These are phyloP conservation scores for Coemansia sp. DNA, from an alignment of 192 early-diverging fungal genomes.

Conservation along the genomic window DNA sequence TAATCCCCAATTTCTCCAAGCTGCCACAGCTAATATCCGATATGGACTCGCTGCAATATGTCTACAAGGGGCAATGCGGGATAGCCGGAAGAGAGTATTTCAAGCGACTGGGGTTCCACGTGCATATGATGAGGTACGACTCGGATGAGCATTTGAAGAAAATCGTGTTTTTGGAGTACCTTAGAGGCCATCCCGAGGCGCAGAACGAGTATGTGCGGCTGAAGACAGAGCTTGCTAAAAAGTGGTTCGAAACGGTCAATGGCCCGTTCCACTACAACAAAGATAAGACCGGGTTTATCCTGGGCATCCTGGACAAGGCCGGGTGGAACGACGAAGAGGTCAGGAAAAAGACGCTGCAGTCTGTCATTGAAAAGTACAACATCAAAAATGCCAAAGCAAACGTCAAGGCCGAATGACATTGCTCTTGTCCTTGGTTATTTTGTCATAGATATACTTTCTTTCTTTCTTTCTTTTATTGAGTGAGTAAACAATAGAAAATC, in stretches of 20 bases:
- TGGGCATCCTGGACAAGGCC: constrained; percentile 4
- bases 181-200: constrained; percentile 3
- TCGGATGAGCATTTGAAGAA: constrained; percentile 15
- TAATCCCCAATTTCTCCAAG: too few relatives aligned
- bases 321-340: constrained; percentile 10
- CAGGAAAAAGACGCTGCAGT: background rate
- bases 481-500: too few relatives aligned
- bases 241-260: constrained; percentile 10
- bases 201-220: constrained; percentile 17
- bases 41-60: constrained; percentile 6
- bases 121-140: constrained; percentile 9
- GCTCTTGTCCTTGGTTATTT: too few relatives aligned
- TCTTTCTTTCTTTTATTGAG: background rate
- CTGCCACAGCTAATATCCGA: constrained; percentile 4
- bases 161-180: constrained; percentile 10
- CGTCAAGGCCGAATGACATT: too few relatives aligned
- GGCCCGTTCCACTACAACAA: background rate
- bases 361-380: background rate
- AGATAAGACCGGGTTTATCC: constrained; percentile 26
- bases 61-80: constrained; percentile 6
- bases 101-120: constrained; percentile 4
- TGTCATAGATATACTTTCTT: background rate
- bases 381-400: background rate
- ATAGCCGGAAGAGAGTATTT: constrained; percentile 25
- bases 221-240: constrained; percentile 10